Conservation (phyloP, 1,284 basidiomycete species). For the Irpex sp. region DNA sequence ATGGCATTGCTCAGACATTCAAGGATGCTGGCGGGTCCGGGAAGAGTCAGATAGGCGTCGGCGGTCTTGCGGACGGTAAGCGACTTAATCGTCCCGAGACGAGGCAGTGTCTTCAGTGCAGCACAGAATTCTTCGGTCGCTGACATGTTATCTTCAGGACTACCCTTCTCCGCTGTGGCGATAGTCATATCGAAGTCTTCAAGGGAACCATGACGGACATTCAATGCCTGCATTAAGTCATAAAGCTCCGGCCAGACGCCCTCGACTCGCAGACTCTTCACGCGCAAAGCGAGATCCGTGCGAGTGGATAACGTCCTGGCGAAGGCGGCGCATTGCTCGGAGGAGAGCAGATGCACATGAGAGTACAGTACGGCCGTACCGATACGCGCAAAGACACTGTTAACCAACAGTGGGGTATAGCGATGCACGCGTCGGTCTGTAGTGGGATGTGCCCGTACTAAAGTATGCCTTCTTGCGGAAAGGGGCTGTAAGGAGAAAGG, state of each 20-base stretch:
- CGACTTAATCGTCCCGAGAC: conserved; percentile 29
- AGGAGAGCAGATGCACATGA: conserved; percentile 37
- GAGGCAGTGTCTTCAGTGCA: conserved; percentile 31
- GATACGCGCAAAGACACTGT: conserved; percentile 46
- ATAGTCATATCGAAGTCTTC: conserved; percentile 9
- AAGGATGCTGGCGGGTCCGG: conserved; percentile 40
- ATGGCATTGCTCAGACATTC: conserved; percentile 41
- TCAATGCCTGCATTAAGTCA: conserved; percentile 33
- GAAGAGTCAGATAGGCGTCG: conserved; percentile 47
- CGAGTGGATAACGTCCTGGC: conserved; percentile 33
- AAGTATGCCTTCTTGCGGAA: conserved; percentile 15
- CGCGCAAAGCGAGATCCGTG: conserved; percentile 33
- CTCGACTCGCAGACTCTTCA: conserved; percentile 36
- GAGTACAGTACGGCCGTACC: conserved; percentile 49
- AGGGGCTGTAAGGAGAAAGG: conserved; percentile 20
- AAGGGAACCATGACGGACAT: conserved; percentile 36
- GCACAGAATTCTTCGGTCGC: conserved; percentile 31
- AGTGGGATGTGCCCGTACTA: not conserved
- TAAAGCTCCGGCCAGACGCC: conserved; percentile 28
- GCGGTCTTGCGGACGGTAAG: conserved; percentile 45
- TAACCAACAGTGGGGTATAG: conserved; percentile 44
- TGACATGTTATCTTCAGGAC: not conserved
- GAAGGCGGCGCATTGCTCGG: conserved; percentile 35
- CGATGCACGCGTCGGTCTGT: conserved; percentile 7
- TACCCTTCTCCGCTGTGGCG: not conserved